Conservation (phyloP, 164 flowering plant genomes). For the Annona squamosa region DNA sequence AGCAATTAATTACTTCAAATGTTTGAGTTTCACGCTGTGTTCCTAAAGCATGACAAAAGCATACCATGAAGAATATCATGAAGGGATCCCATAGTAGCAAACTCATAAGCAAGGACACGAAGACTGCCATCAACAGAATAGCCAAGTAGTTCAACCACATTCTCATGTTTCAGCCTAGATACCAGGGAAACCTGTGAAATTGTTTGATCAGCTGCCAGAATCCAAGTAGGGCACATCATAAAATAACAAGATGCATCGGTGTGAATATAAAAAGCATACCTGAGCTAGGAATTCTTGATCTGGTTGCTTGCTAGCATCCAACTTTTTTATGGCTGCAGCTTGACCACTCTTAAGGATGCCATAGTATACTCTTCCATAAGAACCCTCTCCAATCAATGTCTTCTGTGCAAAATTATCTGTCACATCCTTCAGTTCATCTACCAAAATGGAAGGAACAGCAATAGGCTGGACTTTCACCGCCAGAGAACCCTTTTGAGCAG, state of each 20-base stretch:
- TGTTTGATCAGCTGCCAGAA: conserved; percentile 4
- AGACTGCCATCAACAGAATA: conserved; percentile 75
- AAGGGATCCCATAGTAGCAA: conserved; percentile 86
- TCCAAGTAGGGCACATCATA: not conserved
- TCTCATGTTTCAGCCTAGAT: conserved; percentile 75
- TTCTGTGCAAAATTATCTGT: conserved; percentile 68
- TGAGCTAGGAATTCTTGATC: conserved; percentile 88
- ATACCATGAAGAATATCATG: conserved; percentile 90
- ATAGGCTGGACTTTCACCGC: conserved; percentile 62
- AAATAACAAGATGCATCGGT: not conserved
- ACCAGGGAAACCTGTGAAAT: conserved; percentile 73
- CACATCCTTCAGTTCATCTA: conserved; percentile 69
- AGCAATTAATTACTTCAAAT: not conserved
- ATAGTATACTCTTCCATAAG: conserved; percentile 87
- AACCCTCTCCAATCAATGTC: conserved; percentile 86
- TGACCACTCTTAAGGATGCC: conserved; percentile 61
- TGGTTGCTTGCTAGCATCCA: conserved; percentile 88
- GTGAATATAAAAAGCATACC: conserved; percentile 27
- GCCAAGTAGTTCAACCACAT: conserved; percentile 67
- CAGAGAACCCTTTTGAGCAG: conserved; percentile 51
- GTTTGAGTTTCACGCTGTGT: not conserved
- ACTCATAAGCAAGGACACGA: conserved; percentile 77
- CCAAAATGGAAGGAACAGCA: conserved; percentile 57
- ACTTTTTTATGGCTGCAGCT: conserved; percentile 74
- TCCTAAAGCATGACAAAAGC: not conserved